Evolutionary conservation across 2,329 filamentous ascomycete species (phyloP).

Genomic region (Beauveria asiatica): DNA sequence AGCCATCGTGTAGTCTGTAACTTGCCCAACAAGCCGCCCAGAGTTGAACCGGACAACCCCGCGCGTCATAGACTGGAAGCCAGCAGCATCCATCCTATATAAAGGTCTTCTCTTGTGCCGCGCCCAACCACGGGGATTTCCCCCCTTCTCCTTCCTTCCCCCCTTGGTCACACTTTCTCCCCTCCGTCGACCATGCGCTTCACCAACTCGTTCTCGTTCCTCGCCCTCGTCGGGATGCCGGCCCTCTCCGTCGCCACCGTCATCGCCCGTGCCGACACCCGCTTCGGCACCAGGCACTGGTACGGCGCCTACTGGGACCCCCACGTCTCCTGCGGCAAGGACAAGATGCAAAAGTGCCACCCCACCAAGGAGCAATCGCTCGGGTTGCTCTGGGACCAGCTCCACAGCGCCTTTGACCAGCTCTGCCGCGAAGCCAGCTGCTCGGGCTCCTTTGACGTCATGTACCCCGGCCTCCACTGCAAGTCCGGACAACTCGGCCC

Average conservation of each 20-base stretch:
- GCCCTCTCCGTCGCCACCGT: background rate
- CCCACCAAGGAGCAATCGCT: constrained; percentile 6
- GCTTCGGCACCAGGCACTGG: constrained; percentile 11
- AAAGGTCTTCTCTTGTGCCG: no score
- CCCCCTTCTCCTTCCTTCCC: background rate
- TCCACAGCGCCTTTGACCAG: constrained; percentile 10
- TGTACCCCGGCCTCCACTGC: constrained; percentile 8
- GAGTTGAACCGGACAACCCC: no score
- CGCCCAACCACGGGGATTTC: no score
- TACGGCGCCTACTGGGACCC: constrained; percentile 10
- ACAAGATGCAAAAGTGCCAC: constrained; percentile 11
- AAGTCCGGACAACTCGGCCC: constrained; percentile 3
- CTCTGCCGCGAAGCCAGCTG: constrained; percentile 10
- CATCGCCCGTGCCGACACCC: constrained; percentile 7
- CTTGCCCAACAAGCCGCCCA: no score
- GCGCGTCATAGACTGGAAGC: no score
- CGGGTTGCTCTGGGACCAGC: constrained; percentile 10
- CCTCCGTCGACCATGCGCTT: constrained; percentile 1
- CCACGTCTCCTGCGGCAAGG: constrained; percentile 3
- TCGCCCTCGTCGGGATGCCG: background rate
- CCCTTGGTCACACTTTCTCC: background rate
- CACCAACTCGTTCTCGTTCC: background rate
- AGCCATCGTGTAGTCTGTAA: no score
- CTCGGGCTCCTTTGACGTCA: constrained; percentile 8
- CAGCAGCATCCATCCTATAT: no score